Evolutionary conservation across 2,329 filamentous ascomycete genomes (phyloP), one percentile per base, ranked within the genome.

Genomic region (Hymenoscyphus fraxineus): DNA sequence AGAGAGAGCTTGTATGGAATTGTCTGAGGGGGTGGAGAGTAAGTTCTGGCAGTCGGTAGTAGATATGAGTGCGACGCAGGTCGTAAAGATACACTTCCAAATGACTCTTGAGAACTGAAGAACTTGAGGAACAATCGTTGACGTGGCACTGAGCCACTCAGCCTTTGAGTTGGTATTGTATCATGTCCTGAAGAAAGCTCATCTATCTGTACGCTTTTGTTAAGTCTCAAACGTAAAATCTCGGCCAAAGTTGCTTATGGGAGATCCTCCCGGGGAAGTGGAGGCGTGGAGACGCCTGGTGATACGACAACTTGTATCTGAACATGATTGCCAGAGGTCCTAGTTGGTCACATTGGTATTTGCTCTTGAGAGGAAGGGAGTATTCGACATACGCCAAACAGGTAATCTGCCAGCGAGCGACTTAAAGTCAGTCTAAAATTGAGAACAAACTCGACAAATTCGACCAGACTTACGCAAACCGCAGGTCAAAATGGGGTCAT

Each of bases 191-290:
- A 13, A 54, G 27, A 27, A 54, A 54, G 19, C 6, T 54, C 44
- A 7, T 9, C 47, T 19, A 54, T 54, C 12, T 2, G 47, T 54
- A 54, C 47, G 9, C 19, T 54, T 27, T 54, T 54, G 19, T 9
- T 54, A 27, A 22, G 12, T 27, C 47, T 54, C 47, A 54, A 22
- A 54, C 47, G 19, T 54, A 4, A 10, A 13, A 19, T 54, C 47
- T 54, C 47, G 47, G 47, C 47, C 47, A 54, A 54, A 54, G 47
- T 54, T 54, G 22, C 47, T 54, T 27, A 27, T 27, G n/a, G 13
- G 47, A 54, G 19, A 54, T 54, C 47, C 47, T 54, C 47, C 47
- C 19, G 47, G 27, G 47, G 19, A 54, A 54, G 47, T 54, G 47
- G 19, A 54, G 19, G 47, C 47, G 19, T 54, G 19, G 47, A 54